phyloP scores from a whole-genome alignment of 495 filamentous ascomycete species.

The Pseudevernia furfuracea region DNA sequence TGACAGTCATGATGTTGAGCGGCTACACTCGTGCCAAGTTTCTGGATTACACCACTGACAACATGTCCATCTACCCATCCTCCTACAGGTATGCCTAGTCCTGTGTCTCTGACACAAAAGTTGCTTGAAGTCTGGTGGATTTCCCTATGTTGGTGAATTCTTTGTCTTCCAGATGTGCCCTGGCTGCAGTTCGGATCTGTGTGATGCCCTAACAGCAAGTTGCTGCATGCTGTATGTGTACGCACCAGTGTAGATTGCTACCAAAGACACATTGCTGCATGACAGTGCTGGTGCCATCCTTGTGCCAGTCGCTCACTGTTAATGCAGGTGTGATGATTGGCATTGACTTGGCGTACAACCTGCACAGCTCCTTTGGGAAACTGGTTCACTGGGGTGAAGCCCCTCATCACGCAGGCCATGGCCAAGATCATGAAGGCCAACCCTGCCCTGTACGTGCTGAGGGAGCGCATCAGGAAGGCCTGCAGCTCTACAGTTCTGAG shows the following conservation, averaged over 20 bases:
- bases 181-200: too few species aligned
- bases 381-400: slow-evolving; percentile 96
- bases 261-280: too few species aligned
- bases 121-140: too few species aligned
- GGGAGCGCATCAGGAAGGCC: slow-evolving; percentile 97
- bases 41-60: slow-evolving; percentile 97
- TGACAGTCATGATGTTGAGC: slow-evolving; percentile 96
- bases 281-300: too few species aligned
- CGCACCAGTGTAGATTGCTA: too few species aligned
- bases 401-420: slow-evolving; percentile 93
- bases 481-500: slow-evolving; percentile 95
- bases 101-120: too few species aligned
- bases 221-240: too few species aligned
- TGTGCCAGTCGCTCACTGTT: too few species aligned
- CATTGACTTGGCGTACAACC: slow-evolving; percentile 94
- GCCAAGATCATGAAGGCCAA: slow-evolving; percentile 99
- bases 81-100: too few species aligned
- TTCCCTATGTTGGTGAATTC: too few species aligned
- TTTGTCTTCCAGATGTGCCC: too few species aligned
- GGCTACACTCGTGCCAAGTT: slow-evolving; percentile 97
- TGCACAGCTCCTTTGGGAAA: slow-evolving; percentile 96
- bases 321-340: slow-evolving; percentile 98
- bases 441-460: slow-evolving; percentile 87
- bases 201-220: too few species aligned
- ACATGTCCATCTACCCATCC: slow-evolving; percentile 97